Evolutionary conservation across 495 filamentous ascomycete species (phyloP), one percentile per base, ranked within the genome.

Genomic region (Aspergillus mulundensis): DNA sequence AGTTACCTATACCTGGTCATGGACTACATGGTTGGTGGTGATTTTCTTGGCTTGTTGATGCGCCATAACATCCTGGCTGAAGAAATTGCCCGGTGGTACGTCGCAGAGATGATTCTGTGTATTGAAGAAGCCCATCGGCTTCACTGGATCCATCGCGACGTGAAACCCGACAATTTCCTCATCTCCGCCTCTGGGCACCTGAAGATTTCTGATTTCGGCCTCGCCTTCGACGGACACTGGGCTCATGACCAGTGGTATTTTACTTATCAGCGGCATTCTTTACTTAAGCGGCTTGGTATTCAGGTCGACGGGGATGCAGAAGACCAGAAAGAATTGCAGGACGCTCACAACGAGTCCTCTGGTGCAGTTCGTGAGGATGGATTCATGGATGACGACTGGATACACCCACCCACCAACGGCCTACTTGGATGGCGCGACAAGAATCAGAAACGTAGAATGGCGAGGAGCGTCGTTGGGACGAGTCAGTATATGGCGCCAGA

Each of bases 401-500:
- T 41, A 18, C 66, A 49, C 19, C 54, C 46, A 21, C 39, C 68
- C 6, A 43, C 61, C 15, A 54, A 59, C 19, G 58, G 75, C 40
- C 70, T 96, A 45, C 70, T 96, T 20, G 82, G 83, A 56, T 93
- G 88, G 86, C 83, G 91, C 25, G 87, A 96, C 66, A 82, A 82
- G 7, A 84, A 81, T 41, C 84, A 90, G 11, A 87, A 82, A 61
- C 81, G 91, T 34, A 80, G 81, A 39, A 77, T 90, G 43, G 92
- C 93, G 8, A 81, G 83, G 50, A 95, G 89, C 59, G 83, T 95
- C n/a, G 90, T 97, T 34, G 93, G 93, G 3, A 97, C 93, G 1
- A 95, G 90, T 66, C 93, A 96, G 70, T 97, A 96, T 70, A 96
- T 96, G 93, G 93, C 93, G 1, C 93, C 93, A 3, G 93, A 96